Evolutionary conservation across 176 grass and related monocot genomes (phyloP).

Genomic region (Pontederia paniculata): DNA sequence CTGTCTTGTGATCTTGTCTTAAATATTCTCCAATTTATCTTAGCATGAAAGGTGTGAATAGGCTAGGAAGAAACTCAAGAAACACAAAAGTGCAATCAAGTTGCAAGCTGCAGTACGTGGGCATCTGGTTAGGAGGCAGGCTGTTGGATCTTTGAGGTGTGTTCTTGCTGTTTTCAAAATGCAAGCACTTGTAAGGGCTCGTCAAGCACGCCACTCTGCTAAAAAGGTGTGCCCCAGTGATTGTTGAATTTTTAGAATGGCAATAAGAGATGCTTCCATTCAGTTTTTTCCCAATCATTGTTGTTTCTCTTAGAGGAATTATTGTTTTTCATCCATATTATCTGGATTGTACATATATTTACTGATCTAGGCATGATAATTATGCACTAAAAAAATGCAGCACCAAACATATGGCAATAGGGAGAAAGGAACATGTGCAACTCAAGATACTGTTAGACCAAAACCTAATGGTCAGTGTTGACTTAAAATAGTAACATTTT

Average conservation of each 20-base stretch:
- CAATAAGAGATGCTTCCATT: neutral
- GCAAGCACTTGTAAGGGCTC: conserved; percentile 16
- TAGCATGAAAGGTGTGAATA: neutral
- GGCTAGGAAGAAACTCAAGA: conserved; percentile 14
- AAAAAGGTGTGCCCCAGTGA: neutral
- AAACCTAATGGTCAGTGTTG: too few species aligned
- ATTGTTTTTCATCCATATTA: too few species aligned
- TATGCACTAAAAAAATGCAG: too few species aligned
- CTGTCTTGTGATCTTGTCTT: neutral
- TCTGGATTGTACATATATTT: too few species aligned
- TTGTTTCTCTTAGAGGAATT: too few species aligned
- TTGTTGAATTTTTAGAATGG: neutral
- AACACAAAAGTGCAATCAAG: conserved; percentile 7
- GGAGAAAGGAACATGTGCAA: too few species aligned
- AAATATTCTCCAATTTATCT: neutral
- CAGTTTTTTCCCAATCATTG: neutral
- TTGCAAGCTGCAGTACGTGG: conserved; percentile 22
- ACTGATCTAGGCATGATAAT: too few species aligned
- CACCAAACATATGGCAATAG: too few species aligned
- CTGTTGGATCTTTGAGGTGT: conserved; percentile 15
- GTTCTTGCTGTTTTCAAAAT: conserved; percentile 14
- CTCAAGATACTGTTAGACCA: too few species aligned
- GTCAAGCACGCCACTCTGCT: neutral
- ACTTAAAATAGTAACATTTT: too few species aligned
- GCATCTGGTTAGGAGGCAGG: conserved; percentile 20